These are phyloP conservation scores for Saccharomycopsis microspora DNA, from an alignment of 805 yeast genomes.

Conservation along the genomic window DNA sequence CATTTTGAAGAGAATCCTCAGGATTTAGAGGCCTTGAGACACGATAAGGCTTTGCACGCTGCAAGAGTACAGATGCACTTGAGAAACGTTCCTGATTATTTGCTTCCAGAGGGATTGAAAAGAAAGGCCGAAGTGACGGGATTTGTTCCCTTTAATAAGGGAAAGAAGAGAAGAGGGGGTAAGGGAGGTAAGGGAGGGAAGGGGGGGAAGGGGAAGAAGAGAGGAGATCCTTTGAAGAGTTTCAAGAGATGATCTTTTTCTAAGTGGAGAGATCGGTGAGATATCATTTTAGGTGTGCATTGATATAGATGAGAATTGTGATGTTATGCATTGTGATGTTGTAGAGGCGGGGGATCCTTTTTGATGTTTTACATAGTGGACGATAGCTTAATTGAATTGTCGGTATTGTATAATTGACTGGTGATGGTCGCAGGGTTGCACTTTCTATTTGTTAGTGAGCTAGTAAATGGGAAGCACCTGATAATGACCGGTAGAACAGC, in stretches of 20 bases:
- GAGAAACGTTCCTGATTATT: constrained; percentile 85
- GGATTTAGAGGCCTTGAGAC: constrained; percentile 79
- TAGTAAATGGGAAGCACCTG: no score
- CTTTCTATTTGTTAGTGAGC: no score
- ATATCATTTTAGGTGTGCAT: neutral
- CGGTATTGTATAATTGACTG: no score
- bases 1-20: constrained; percentile 97
- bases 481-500: no score
- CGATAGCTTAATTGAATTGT: no score
- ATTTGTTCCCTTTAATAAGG: constrained; percentile 55
- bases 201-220: constrained; percentile 23
- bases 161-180: constrained; percentile 30
- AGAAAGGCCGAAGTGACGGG: constrained; percentile 44
- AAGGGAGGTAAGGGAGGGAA: constrained; percentile 17
- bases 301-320: neutral
- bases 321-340: no score
- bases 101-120: constrained; percentile 73
- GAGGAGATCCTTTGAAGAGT: constrained; percentile 58
- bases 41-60: constrained; percentile 81
- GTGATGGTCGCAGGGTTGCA: no score
- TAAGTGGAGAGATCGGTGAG: neutral
- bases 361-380: no score
- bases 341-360: no score
- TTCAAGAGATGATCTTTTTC: constrained; percentile 23
- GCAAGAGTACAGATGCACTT: constrained; percentile 74